phyloP scores from a whole-genome alignment of 2,329 filamentous ascomycete species.

The Pyrenochaeta sp. region DNA sequence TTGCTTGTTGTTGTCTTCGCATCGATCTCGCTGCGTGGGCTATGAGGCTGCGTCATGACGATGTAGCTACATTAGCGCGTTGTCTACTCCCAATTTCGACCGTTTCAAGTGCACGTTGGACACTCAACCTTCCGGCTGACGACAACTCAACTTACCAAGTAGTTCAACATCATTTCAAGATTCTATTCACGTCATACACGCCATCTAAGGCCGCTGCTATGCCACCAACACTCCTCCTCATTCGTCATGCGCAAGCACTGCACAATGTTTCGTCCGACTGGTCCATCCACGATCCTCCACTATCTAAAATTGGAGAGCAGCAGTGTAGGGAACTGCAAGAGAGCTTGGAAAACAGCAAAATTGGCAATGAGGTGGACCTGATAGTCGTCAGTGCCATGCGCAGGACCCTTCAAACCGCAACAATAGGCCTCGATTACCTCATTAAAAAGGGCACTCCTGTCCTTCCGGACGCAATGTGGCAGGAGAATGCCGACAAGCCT shows the following conservation, averaged over 20 bases:
- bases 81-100: too few species aligned
- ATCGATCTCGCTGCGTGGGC: not conserved
- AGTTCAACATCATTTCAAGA: too few species aligned
- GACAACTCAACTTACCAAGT: too few species aligned
- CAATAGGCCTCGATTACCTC: slow-evolving; percentile 66
- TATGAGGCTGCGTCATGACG: slow-evolving; percentile 18
- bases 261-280: slow-evolving; percentile 55
- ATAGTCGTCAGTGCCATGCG: slow-evolving; percentile 72
- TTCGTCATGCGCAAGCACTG: slow-evolving; percentile 56
- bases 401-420: slow-evolving; percentile 71
- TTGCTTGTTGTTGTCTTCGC: slow-evolving; percentile 2
- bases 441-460: slow-evolving; percentile 58
- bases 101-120: too few species aligned
- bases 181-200: too few species aligned
- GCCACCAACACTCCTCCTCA: slow-evolving; percentile 57
- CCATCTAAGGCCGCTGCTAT: slow-evolving; percentile 26
- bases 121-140: too few species aligned
- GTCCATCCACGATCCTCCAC: slow-evolving; percentile 52
- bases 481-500: slow-evolving; percentile 61
- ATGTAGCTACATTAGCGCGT: slow-evolving; percentile 23
- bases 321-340: slow-evolving; percentile 53
- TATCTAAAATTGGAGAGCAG: slow-evolving; percentile 52
- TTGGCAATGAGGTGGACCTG: slow-evolving; percentile 58
- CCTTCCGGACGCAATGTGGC: slow-evolving; percentile 69
- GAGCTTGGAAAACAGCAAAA: slow-evolving; percentile 45